phyloP scores from a whole-genome alignment of 345 rosid species.

The Leavenworthia alabamica region DNA sequence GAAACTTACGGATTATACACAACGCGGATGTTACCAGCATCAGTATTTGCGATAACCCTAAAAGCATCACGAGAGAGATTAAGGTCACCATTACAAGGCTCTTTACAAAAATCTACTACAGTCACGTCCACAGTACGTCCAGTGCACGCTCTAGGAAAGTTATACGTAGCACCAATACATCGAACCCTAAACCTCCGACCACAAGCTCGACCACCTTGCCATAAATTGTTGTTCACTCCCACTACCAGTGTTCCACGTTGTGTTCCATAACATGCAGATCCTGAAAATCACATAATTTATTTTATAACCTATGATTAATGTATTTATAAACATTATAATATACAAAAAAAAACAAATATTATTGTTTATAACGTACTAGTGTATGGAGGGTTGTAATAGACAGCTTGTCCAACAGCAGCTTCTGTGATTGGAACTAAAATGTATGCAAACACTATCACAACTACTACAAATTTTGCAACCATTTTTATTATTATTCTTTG shows the following conservation, averaged over 20 bases:
- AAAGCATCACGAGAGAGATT: constrained; percentile 56
- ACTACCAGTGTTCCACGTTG: constrained; percentile 27
- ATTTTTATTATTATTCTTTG: not conserved
- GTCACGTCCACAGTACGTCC: constrained; percentile 29
- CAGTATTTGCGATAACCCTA: constrained; percentile 35
- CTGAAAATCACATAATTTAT: constrained; percentile 1
- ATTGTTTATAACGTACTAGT: constrained; percentile 19
- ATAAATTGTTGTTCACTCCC: constrained; percentile 38
- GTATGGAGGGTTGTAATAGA: constrained; percentile 32
- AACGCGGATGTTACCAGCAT: constrained; percentile 38
- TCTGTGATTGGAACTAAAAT: constrained; percentile 23
- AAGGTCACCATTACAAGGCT: constrained; percentile 38
- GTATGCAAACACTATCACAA: constrained; percentile 18
- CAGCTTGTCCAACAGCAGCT: constrained; percentile 30
- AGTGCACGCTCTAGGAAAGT: constrained; percentile 32
- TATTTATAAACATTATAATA: not conserved
- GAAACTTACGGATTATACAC: constrained; percentile 22
- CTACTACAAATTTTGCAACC: not conserved
- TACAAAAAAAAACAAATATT: not conserved
- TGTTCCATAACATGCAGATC: constrained; percentile 35
- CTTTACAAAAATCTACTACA: constrained; percentile 39
- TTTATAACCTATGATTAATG: not conserved
- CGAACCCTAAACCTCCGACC: constrained; percentile 42
- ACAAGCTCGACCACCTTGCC: constrained; percentile 36
- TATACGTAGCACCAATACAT: constrained; percentile 32